Base-by-base conservation (phyloP, 257 asterid genomes). In the Scutellaria barbata region DNA sequence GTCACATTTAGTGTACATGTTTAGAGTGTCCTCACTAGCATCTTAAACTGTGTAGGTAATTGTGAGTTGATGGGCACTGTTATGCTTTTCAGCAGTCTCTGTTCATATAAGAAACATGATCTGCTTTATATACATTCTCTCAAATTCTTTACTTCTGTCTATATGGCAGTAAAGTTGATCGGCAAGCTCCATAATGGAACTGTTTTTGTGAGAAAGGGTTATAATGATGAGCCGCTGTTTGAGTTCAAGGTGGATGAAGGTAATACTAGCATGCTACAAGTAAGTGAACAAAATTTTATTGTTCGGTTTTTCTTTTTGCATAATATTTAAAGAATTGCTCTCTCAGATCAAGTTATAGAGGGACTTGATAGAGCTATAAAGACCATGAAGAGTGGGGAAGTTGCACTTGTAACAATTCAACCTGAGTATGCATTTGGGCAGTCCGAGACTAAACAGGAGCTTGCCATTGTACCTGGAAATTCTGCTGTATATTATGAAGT, bases 321-420 rank as follows among this genome's bases (percentile, higher is more conserved):
- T 30, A 30, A 30, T 30, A 30, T 30, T 30, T 30, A 30, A 30
- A 30, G 4, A 30, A 30, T 30, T 30, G 35, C 35, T 30, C 35
- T 30, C 35, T 30, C 35, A 30, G 92, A 88, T 14, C 78, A 81
- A 80, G 95, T 86, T 13, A 74, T 86, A 5, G 83, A 84, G 64
- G 91, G 91, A 16, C 85, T 87, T 16, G 94, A 87, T 45, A 76
- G 77, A 66, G 86, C 83, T 7, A 71, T 83, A 48, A 83, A 77
- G 78, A 82, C 85, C 42, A 83, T 85, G 94, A 87, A 85, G 76
- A 85, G 82, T 41, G 91, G 87, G 0, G 94, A 87, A 69, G 55
- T 76, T 8, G 81, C 94, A 52, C 69, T 69, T 33, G 10, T 87
- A 18, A 80, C 63, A 8, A 81, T 87, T 11, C 86, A 76, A 33